Base-by-base conservation (phyloP, 2,329 filamentous ascomycete genomes). In the Venturia nashicola region DNA sequence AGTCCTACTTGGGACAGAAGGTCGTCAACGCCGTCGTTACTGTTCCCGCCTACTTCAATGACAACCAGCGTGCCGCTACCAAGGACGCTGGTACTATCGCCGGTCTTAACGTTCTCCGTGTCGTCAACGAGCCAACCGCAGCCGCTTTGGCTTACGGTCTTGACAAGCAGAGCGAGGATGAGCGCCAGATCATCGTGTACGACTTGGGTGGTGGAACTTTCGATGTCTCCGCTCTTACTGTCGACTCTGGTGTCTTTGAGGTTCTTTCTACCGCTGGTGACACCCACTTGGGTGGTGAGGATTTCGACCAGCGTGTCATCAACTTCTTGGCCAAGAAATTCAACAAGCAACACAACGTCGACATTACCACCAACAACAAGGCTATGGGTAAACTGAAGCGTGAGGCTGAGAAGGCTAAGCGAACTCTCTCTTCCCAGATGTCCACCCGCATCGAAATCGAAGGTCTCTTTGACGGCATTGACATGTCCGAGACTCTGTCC, bases 121-220 rank as follows among this genome's bases (percentile, higher is more conserved):
- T 99, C 82, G 97, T 99, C 83, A 99, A 99, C 86, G 94, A 99
- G 84, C 94, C 94, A 67, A 99, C 94, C 68, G 94, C 94, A 71
- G 94, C 94, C 67, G 94, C 94, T 72, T 97, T 97, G 73, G 94
- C 94, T 72, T 99, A 99, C 79, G 94, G 94, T 85, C 89, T 99
- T 67, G 92, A 92, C 75, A 82, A 96, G 74, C 72, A 96, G 85
- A 89, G 90, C 63, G 89, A 90, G 78, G 96, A 96, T 85, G 94
- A 97, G 86, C 91, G 94, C 75, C 96, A 97, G 77, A 93, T 99
- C 74, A 86, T 99, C 71, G 97, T 99, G 83, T 99, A 97, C 84
- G 94, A 99, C 87, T 88, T 99, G 68, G 94, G 94, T 86, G 94
- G 94, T 86, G 94, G 94, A 86, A 99, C 94, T 78, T 99, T 99